Evolutionary conservation across 495 filamentous ascomycete species (phyloP).

Genomic region (Penicillium waksmanii): DNA sequence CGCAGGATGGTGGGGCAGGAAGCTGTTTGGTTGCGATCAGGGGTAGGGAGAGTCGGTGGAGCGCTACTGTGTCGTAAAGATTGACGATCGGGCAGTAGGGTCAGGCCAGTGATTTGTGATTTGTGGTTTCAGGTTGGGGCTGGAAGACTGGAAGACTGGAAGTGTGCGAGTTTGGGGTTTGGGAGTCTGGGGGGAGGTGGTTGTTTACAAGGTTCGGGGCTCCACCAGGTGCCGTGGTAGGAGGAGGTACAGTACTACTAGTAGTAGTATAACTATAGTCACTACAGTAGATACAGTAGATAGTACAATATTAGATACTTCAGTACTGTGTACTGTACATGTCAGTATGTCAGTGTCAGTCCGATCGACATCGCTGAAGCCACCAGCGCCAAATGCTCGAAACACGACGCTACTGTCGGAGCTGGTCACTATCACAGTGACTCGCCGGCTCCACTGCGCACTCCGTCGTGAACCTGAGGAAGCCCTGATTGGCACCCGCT

Average conservation of each 20-base stretch:
- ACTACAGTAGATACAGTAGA: too few species aligned
- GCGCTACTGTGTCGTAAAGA: not conserved
- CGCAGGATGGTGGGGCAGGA: slow-evolving; percentile 1
- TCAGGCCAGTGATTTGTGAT: not conserved
- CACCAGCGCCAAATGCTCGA: slow-evolving; percentile 5
- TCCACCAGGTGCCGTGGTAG: not conserved
- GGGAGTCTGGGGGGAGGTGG: too few species aligned
- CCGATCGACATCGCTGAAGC: slow-evolving; percentile 21
- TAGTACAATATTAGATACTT: not conserved
- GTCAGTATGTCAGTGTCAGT: too few species aligned
- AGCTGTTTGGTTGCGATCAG: slow-evolving; percentile 3
- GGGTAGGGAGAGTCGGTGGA: not conserved
- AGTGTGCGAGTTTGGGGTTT: too few species aligned
- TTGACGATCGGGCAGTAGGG: not conserved
- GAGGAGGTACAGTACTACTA: not conserved
- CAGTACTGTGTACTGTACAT: slow-evolving; percentile 23
- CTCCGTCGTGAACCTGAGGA: not conserved
- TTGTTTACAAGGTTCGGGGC: slow-evolving; percentile 15
- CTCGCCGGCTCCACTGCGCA: slow-evolving; percentile 11
- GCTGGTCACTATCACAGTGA: slow-evolving; percentile 31
- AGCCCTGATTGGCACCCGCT: slow-evolving; percentile 7
- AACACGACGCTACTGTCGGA: slow-evolving; percentile 14
- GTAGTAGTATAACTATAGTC: too few species aligned
- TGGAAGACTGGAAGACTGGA: too few species aligned
- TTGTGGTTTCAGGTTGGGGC: too few species aligned